These are phyloP conservation scores for Hypoxylon sp. DNA, from an alignment of 2,329 filamentous ascomycete genomes.

Conservation along the genomic window DNA sequence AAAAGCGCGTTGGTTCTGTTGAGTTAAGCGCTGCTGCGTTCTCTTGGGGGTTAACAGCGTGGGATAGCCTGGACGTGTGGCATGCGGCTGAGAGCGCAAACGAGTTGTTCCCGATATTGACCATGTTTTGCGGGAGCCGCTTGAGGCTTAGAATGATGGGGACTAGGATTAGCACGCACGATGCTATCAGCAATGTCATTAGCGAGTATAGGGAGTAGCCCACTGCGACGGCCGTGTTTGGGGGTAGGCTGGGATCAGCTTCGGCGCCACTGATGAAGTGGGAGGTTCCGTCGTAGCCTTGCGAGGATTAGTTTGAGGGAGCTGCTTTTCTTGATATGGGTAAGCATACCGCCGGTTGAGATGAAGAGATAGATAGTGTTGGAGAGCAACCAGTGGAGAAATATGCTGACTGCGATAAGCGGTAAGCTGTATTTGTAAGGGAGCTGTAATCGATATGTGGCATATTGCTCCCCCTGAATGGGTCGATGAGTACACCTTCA, in stretches of 20 bases:
- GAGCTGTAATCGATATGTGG: slow-evolving; percentile 47
- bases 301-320: not conserved
- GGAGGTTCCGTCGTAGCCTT: slow-evolving; percentile 34
- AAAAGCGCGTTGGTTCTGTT: slow-evolving; percentile 9
- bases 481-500: slow-evolving; percentile 21
- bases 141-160: slow-evolving; percentile 39
- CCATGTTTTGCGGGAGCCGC: slow-evolving; percentile 39
- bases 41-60: not conserved
- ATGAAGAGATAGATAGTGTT: slow-evolving; percentile 15
- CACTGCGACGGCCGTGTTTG: slow-evolving; percentile 31
- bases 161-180: slow-evolving; percentile 31
- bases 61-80: slow-evolving; percentile 41
- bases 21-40: not conserved
- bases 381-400: slow-evolving; percentile 31
- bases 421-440: slow-evolving; percentile 48
- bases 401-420: slow-evolving; percentile 33
- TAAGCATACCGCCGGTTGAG: slow-evolving; percentile 8
- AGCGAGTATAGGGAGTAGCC: slow-evolving; percentile 37
- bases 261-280: not conserved
- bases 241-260: slow-evolving; percentile 36
- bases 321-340: not conserved
- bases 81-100: slow-evolving; percentile 47
- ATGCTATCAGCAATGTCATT: slow-evolving; percentile 29
- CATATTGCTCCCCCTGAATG: slow-evolving; percentile 44
- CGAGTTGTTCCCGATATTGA: slow-evolving; percentile 45